Evolutionary conservation across 768 basidiomycete species (phyloP).

Genomic region (Cystobasidium ongulense): DNA sequence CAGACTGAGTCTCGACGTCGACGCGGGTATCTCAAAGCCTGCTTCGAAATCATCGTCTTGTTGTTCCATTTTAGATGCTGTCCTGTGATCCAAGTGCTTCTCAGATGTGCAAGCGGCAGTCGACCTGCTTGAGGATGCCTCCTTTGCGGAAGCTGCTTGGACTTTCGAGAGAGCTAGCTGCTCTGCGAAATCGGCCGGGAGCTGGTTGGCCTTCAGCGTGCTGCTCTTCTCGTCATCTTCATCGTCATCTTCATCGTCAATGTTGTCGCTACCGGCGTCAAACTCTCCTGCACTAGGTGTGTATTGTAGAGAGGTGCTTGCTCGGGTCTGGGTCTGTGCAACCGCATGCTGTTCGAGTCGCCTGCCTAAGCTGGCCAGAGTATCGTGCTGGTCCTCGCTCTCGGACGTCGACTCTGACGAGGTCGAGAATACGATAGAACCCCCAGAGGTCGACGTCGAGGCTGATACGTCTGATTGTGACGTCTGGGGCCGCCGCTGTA

Average conservation of each 20-base stretch:
- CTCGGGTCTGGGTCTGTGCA: background rate
- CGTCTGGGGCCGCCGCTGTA: background rate
- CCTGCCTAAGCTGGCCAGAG: background rate
- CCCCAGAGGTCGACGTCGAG: background rate
- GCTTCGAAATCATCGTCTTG: constrained; percentile 7
- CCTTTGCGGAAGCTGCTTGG: constrained; percentile 12
- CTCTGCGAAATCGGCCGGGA: constrained; percentile 9
- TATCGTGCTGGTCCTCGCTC: background rate
- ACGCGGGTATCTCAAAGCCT: background rate
- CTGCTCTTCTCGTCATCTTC: constrained; percentile 28
- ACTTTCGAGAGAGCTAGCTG: constrained; percentile 15
- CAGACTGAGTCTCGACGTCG: background rate
- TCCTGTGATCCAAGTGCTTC: background rate
- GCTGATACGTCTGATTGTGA: background rate
- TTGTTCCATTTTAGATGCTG: background rate
- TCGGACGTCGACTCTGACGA: background rate
- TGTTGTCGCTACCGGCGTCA: background rate
- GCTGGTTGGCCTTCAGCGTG: constrained; percentile 28
- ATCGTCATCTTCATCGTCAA: constrained; percentile 7
- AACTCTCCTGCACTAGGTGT: background rate
- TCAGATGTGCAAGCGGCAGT: background rate
- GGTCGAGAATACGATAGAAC: background rate
- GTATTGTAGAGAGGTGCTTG: background rate
- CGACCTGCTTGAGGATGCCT: background rate
- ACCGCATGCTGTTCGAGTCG: background rate